Base-by-base conservation (phyloP, 1,284 basidiomycete genomes). In the Paramarasmius palmivorus region DNA sequence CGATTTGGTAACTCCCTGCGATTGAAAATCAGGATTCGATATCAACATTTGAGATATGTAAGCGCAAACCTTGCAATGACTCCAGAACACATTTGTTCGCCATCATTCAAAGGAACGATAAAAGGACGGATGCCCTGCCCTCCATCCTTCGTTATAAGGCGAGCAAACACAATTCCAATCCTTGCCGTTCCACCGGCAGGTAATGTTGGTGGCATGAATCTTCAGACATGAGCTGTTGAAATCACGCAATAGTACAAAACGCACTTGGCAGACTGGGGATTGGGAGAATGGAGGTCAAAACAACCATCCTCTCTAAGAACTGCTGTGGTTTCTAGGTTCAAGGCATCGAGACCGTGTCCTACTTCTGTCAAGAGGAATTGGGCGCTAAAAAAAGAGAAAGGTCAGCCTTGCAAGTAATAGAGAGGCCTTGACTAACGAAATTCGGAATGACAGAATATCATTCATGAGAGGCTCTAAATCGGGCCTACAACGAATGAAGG, bases 151-250 rank as follows among this genome's bases (percentile, higher is more conserved):
- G 62, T 59, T 2, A 67, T 52, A 0, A 68, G 49, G 17, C 57
- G 54, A 0, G 70, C 69, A 49, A 71, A 64, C 8, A 72, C 65
- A 12, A 72, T 54, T 3, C 62, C 67, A 12, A 71, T 46, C 14
- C 58, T 57, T 12, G 68, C 62, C 3, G 55, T 46, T 2, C 66
- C 73, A 1, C 62, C 63, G 4, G 12, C 23, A 17, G 74, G 73
- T 12, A 64, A 61, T 1, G 74, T 77, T 0, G 77, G 73, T 0
- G 77, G 77, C 78, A 80, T 80, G 57, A 65, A 77, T 58, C 76
- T 78, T 15, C 20, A 37, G 8, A 23, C 20, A 8, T 15, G 17
- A 19, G 34, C 37, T 19, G 8, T 26, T 9, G 10, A 20, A 17
- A 22, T 40, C 46, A 14, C 8, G 12, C 12, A 22, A 35, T 9